A percentile compares a stretch with the other conserved stretches of the same genome.
phyloP scores from a whole-genome alignment of 441 rosid species.

The Iberis amara region DNA sequence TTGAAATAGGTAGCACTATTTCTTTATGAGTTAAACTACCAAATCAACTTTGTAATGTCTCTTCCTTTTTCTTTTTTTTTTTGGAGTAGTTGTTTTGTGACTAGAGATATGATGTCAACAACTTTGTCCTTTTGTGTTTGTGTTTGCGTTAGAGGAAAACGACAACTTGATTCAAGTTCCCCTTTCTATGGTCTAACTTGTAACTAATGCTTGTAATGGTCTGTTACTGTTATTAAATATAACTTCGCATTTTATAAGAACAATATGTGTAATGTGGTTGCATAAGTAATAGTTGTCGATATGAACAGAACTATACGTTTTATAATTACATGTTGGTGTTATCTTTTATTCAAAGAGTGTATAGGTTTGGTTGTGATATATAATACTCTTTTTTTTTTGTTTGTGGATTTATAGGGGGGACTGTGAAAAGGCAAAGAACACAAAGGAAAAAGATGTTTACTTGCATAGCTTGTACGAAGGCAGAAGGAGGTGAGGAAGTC shows the following conservation, averaged over 20 bases:
- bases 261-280: slow-evolving; percentile 14
- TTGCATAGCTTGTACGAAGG: slow-evolving; percentile 94
- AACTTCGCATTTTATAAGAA: not conserved
- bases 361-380: slow-evolving; percentile 24
- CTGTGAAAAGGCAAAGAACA: slow-evolving; percentile 29
- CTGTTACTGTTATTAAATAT: slow-evolving; percentile 6
- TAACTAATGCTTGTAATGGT: slow-evolving; percentile 24
- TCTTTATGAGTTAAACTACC: slow-evolving; percentile 16
- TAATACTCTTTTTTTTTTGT: slow-evolving; percentile 12
- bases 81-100: slow-evolving; percentile 28
- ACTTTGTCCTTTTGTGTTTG: slow-evolving; percentile 21
- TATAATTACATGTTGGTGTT: no score
- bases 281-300: slow-evolving; percentile 11
- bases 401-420: slow-evolving; percentile 4
- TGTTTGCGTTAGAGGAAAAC: slow-evolving; percentile 20
- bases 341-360: no score
- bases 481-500: slow-evolving; percentile 61
- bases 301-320: no score
- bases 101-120: slow-evolving; percentile 23
- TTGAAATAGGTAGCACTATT: slow-evolving; percentile 9
- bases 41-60: slow-evolving; percentile 10
- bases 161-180: slow-evolving; percentile 20
- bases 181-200: slow-evolving; percentile 14
- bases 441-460: slow-evolving; percentile 56
- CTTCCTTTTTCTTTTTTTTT: not conserved